Percentiles rank a stretch among this genome's conserved stretches.
These are phyloP conservation scores for Globisporangium middletonii DNA, from an alignment of 352 stramenopile species.

Conservation along the genomic window DNA sequence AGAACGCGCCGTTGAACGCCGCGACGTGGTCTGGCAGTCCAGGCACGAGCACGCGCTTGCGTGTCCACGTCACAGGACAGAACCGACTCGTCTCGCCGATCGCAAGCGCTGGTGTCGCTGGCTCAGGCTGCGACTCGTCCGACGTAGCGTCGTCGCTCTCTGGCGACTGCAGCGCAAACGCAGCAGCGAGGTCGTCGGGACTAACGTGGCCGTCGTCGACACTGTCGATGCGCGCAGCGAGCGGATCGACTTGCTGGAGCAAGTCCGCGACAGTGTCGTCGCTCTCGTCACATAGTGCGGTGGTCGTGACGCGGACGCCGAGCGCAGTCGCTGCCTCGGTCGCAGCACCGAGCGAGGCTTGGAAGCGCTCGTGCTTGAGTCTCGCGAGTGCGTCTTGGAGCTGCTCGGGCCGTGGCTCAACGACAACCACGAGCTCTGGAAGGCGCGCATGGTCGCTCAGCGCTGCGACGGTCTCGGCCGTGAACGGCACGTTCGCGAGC, in stretches of 20 bases:
- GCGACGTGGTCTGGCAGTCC: conserved; percentile 31
- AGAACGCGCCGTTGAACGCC: conserved; percentile 40
- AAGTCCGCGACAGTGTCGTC: conserved; percentile 27
- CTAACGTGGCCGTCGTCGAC: conserved; percentile 30
- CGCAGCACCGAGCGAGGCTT: conserved; percentile 15
- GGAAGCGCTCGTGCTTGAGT: conserved; percentile 24
- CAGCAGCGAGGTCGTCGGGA: conserved; percentile 19
- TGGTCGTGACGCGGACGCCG: conserved; percentile 7
- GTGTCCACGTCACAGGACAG: conserved; percentile 55
- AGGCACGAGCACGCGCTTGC: conserved; percentile 30
- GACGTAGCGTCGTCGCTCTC: conserved; percentile 6
- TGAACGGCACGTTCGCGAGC: conserved; percentile 42
- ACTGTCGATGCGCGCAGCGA: conserved; percentile 38
- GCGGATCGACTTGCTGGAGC: conserved; percentile 25
- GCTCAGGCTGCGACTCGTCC: background rate
- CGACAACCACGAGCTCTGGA: conserved; percentile 40
- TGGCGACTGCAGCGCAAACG: conserved; percentile 19
- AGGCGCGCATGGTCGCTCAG: conserved; percentile 39
- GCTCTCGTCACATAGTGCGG: conserved; percentile 4
- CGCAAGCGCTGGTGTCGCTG: background rate
- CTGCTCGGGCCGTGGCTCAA: conserved; percentile 25
- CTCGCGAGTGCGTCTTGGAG: conserved; percentile 9
- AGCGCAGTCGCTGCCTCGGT: conserved; percentile 11
- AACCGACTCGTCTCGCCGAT: conserved; percentile 54
- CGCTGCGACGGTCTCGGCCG: conserved; percentile 21